phyloP scores from a whole-genome alignment of 140 eudicot species.

The Bidens hawaiensis region DNA sequence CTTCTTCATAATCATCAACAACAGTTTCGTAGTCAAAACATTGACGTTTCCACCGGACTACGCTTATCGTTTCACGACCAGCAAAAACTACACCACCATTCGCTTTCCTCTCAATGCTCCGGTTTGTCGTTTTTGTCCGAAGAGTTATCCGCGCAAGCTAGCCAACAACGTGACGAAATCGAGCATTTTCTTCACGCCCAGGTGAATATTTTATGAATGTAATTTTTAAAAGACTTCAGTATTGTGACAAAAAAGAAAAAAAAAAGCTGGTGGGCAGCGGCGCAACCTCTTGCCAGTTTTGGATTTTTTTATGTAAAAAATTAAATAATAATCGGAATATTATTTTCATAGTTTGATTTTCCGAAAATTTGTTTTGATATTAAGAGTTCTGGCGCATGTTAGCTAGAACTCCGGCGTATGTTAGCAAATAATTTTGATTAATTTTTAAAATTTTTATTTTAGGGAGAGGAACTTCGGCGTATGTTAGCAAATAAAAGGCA shows the following conservation, averaged over 20 bases:
- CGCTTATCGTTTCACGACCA: constrained; percentile 58
- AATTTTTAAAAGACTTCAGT: too few relatives aligned
- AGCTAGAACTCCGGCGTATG: too few relatives aligned
- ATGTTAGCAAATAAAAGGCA: constrained; percentile 56
- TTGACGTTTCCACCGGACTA: constrained; percentile 60
- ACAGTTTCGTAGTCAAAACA: constrained; percentile 38
- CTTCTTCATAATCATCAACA: constrained; percentile 31
- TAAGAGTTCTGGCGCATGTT: too few relatives aligned
- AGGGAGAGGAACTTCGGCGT: constrained; percentile 61
- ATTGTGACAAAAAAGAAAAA: too few relatives aligned
- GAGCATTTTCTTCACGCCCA: constrained; percentile 48
- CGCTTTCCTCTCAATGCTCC: constrained; percentile 35
- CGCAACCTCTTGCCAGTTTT: too few relatives aligned
- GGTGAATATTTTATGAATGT: constrained; percentile 15
- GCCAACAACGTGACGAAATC: constrained; percentile 53
- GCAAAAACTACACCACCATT: constrained; percentile 32
- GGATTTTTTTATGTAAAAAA: too few relatives aligned
- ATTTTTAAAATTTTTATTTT: too few relatives aligned
- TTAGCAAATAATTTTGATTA: too few relatives aligned
- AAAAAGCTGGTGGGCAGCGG: too few relatives aligned
- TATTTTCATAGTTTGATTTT: too few relatives aligned
- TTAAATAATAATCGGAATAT: too few relatives aligned
- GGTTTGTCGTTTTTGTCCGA: constrained; percentile 33
- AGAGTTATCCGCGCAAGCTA: constrained; percentile 40
- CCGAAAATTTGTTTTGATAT: too few relatives aligned